Evolutionary conservation across 2,329 filamentous ascomycete genomes (phyloP), one percentile per base, ranked within the genome.

Genomic region (Neopestalotiopsis clavispora): DNA sequence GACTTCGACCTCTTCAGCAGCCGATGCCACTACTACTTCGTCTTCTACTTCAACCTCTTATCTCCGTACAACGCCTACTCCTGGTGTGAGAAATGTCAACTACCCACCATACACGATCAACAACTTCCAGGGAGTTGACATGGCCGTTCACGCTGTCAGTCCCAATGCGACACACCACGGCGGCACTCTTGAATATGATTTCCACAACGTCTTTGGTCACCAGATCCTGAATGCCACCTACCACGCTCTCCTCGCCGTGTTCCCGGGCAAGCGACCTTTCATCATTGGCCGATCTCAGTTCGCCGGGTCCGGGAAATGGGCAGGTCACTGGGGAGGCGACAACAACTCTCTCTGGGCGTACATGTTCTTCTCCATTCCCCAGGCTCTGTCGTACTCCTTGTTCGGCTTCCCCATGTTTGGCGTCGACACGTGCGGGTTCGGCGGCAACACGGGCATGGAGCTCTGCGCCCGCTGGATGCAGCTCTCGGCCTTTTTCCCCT

Each of bases 251-350:
- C 82, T 91, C 3, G 78, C 84, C 2, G 84, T 93, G 20, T 88
- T 89, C 69, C 89, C 91, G 0, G 84, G 82, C 14, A 92, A 92
- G 78, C 89, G 94, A 0, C 94, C 94, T 0, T 93, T 97, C 80
- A 92, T 97, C 76, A 94, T 97, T 74, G 92, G 92, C 0, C 90
- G 94, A 17, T 93, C 91, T 52, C 96, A 93, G 1, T 96, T 95
- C 75, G 86, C 92, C 10, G 93, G 94, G 3, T 89, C 89, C 0
- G 94, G 94, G 1, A 89, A 89, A 77, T 92, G 87, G 82, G 91
- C 92, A 1, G 93, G 92, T 1, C 93, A 96, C 79, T 97, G 93
- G 93, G 92, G 77, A 38, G 92, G 91, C 42, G 90, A 95, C 78
- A 95, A 94, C 75, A 81, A 84, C 20, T 91, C 90, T 3, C 85